These are phyloP conservation scores for Pestalotiopsis sp. DNA, from an alignment of 2,329 filamentous ascomycete genomes.

Conservation along the genomic window DNA sequence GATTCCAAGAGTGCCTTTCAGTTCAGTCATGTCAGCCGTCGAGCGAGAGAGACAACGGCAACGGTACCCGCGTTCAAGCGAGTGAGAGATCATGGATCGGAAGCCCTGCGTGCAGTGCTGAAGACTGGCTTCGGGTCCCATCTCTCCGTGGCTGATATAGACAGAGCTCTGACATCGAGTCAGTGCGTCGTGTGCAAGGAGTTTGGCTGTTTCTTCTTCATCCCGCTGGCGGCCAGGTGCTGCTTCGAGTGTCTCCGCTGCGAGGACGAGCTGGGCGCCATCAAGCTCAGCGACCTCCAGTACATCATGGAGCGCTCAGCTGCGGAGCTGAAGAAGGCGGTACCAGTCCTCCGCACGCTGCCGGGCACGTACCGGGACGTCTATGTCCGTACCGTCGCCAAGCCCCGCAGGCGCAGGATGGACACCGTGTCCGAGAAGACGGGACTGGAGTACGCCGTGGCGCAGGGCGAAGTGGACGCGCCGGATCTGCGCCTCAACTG, in stretches of 20 bases:
- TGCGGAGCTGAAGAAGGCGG: not conserved
- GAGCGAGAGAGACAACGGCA: not conserved
- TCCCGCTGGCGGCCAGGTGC: not conserved
- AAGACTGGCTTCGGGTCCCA: not conserved
- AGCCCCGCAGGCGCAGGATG: not conserved
- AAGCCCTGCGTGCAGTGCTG: not conserved
- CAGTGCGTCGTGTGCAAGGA: not conserved
- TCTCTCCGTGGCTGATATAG: not conserved
- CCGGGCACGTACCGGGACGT: not conserved
- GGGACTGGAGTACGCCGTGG: not conserved
- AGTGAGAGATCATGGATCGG: not conserved
- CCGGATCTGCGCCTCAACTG: not conserved
- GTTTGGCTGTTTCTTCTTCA: not conserved
- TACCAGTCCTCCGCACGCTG: not conserved
- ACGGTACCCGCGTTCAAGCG: not conserved
- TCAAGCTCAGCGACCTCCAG: not conserved
- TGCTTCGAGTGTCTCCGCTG: not conserved
- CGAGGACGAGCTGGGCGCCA: not conserved
- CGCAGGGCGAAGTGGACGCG: not conserved
- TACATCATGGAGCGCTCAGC: not conserved
- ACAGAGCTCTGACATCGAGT: not conserved
- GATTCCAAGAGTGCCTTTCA: not conserved
- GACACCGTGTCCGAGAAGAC: not conserved
- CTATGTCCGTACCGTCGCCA: not conserved
- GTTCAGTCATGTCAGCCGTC: not conserved